A percentile compares a stretch with the other conserved stretches of the same genome.
Evolutionary conservation across 2,329 filamentous ascomycete species (phyloP).

Genomic region (Aspergillus sclerotialis): DNA sequence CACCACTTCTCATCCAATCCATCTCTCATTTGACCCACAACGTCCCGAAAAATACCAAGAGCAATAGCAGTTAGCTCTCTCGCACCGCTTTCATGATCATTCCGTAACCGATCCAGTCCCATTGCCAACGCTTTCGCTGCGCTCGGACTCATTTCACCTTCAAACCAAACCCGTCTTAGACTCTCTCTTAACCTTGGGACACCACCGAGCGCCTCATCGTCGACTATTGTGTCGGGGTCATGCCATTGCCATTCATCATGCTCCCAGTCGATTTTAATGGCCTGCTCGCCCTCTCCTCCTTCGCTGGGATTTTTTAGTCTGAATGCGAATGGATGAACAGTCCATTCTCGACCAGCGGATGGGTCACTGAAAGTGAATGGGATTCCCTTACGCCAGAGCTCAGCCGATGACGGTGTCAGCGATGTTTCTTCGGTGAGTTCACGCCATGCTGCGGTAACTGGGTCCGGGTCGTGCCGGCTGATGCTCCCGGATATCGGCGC

Average conservation of each 20-base stretch:
- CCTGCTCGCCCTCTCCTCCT: conserved; percentile 31
- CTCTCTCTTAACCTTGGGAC: conserved; percentile 55
- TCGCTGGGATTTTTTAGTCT: conserved; percentile 31
- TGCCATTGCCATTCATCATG: conserved; percentile 55
- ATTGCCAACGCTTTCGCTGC: conserved; percentile 42
- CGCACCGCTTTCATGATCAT: conserved; percentile 55
- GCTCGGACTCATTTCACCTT: conserved; percentile 41
- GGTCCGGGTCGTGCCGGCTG: conserved; percentile 47
- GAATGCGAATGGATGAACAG: conserved; percentile 56
- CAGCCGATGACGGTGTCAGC: conserved; percentile 42
- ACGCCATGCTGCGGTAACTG: conserved; percentile 53
- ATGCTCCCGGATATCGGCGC: conserved; percentile 59
- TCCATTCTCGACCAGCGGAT: conserved; percentile 52
- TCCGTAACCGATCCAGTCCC: conserved; percentile 45
- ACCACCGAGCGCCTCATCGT: conserved; percentile 41
- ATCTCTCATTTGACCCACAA: conserved; percentile 25
- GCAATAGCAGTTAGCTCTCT: conserved; percentile 51
- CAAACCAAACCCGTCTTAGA: conserved; percentile 53
- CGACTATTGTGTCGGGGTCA: conserved; percentile 44
- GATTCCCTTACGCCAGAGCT: conserved; percentile 51
- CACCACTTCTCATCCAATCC: conserved; percentile 42
- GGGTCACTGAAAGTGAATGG: conserved; percentile 52
- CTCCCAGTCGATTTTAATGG: conserved; percentile 56
- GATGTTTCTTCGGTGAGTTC: conserved; percentile 58
- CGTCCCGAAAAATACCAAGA: conserved; percentile 43